These are phyloP conservation scores for Phyllostachys edulis DNA, from an alignment of 176 grass and related monocot genomes.

Conservation along the genomic window DNA sequence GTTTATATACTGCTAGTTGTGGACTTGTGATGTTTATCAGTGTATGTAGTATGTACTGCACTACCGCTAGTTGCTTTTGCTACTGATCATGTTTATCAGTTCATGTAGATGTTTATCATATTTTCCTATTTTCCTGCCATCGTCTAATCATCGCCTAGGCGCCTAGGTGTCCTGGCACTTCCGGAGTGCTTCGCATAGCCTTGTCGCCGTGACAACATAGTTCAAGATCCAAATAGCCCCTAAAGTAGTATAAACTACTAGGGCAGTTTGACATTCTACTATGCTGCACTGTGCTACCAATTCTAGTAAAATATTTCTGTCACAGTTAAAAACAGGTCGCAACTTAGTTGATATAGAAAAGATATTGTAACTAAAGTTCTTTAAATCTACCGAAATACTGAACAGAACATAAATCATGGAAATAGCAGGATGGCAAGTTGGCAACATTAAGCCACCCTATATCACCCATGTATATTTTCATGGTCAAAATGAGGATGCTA, in stretches of 20 bases:
- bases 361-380: background rate
- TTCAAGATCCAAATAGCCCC: background rate
- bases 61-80: no score
- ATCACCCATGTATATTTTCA: background rate
- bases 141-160: no score
- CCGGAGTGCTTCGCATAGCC: no score
- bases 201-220: no score
- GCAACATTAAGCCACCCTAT: background rate
- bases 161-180: no score
- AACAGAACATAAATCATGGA: background rate
- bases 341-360: background rate
- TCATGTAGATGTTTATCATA: no score
- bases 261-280: background rate
- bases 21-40: no score
- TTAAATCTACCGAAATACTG: background rate
- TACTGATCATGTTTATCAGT: no score
- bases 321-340: background rate
- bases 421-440: background rate
- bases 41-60: no score
- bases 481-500: background rate
- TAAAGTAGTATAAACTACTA: background rate
- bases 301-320: conserved; percentile 1
- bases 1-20: no score
- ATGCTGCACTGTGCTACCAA: conserved; percentile 1
- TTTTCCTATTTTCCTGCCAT: no score